phyloP scores from a whole-genome alignment of 2,329 filamentous ascomycete genomes.

The Fusarium sp. region DNA sequence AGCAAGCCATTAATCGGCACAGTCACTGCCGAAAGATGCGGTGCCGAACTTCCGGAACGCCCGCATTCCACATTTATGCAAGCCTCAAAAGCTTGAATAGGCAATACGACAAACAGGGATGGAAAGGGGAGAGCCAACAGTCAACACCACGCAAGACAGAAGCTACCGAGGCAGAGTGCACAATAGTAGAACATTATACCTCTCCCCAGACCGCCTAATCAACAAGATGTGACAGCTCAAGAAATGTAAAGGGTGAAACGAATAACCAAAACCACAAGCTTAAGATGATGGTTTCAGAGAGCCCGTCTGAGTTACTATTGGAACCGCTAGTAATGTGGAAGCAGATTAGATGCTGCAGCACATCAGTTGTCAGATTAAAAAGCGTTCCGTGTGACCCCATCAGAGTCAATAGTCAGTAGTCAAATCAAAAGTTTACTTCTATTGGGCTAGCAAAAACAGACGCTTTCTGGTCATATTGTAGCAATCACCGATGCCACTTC shows the following conservation, averaged over 20 bases:
- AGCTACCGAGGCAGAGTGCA: not conserved
- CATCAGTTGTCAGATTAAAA: constrained; percentile 62
- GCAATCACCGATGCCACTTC: constrained; percentile 36
- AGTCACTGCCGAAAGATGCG: constrained; percentile 29
- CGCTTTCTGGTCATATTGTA: not conserved
- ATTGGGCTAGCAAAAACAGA: constrained; percentile 17
- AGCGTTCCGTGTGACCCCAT: constrained; percentile 42
- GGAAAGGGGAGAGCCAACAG: not conserved
- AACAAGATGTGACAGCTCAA: not conserved
- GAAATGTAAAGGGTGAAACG: constrained; percentile 72
- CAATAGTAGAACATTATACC: not conserved
- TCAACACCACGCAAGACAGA: not conserved
- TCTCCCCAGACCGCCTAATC: not conserved
- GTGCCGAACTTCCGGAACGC: constrained; percentile 45
- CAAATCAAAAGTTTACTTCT: not conserved
- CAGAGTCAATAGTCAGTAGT: not conserved
- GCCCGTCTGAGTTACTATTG: constrained; percentile 65
- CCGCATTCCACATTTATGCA: constrained; percentile 25
- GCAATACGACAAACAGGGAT: not conserved
- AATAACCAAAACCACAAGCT: constrained; percentile 65
- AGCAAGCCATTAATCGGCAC: constrained; percentile 42
- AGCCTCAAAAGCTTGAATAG: constrained; percentile 10
- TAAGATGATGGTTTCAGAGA: constrained; percentile 67
- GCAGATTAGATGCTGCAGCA: constrained; percentile 65
- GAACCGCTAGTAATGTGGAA: constrained; percentile 64